Evolutionary conservation across 495 filamentous ascomycete species (phyloP), one percentile per base, ranked within the genome.

Genomic region (Aspergillus steynii): DNA sequence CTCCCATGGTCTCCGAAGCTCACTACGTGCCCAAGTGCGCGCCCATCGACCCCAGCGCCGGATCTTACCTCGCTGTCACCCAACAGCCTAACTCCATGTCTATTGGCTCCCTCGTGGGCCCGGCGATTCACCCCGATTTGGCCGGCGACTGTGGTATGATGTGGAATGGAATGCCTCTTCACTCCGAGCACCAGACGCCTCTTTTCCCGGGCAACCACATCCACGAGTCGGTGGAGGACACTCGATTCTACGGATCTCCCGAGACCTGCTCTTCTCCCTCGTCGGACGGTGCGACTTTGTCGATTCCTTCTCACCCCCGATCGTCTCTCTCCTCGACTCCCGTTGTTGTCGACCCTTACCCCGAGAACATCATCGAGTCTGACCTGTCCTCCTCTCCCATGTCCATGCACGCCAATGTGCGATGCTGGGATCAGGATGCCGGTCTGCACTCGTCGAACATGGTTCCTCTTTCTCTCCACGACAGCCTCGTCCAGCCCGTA

Each of bases 211-310:
- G 65, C 54, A 55, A 56, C 49, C 76, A 73, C 6, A 66, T 79
- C 29, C 74, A 72, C 46, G 75, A 80, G 47, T 67, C 74, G 2
- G 63, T 68, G 1, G 76, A 79, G 50, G 77, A 79, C 56, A 71
- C 68, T 49, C 72, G 73, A 12, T 79, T 77, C 64, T 80, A 79
- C 61, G 76, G 76, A 1, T 74, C 74, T 29, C 74, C 77, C 37
- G 77, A 80, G 61, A 72, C 76, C 50, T 80, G 77, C 63, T 69
- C 76, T 5, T 79, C 77, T 28, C 77, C 77, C 53, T 67, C 72
- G 2, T 80, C 77, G 0, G 76, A 79, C 49, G 67, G 67, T 37
- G 68, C 70, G 26, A 67, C 74, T 37, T 72, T 70, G 26, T 76
- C 74, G 32, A 58, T 79, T 46, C 72, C 75, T 42, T 68, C 77